Percentiles rank a stretch among this genome's conserved stretches.
Evolutionary conservation across 2,329 filamentous ascomycete genomes (phyloP).

Genomic region (Ceratocystis alfenasii): DNA sequence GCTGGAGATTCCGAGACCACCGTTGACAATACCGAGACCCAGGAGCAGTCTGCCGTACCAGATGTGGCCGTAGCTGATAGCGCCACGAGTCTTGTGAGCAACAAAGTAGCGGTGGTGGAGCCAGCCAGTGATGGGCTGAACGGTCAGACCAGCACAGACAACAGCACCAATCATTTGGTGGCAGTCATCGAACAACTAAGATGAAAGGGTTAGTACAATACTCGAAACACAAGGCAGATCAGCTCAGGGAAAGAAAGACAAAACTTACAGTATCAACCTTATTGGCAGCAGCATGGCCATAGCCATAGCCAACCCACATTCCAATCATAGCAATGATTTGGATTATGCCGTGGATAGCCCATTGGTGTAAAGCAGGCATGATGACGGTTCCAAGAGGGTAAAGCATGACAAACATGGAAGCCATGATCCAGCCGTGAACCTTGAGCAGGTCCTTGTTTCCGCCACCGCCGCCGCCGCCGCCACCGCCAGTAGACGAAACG

Average conservation of each 20-base stretch:
- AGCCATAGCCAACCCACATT: conserved; percentile 49
- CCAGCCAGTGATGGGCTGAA: conserved; percentile 48
- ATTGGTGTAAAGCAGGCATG: conserved; percentile 48
- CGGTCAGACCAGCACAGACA: conserved; percentile 40
- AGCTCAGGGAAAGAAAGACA: conserved; percentile 14
- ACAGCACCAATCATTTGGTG: conserved; percentile 48
- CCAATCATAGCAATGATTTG: conserved; percentile 43
- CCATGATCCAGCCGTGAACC: conserved; percentile 50
- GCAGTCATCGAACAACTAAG: conserved; percentile 34
- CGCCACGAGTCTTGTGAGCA: conserved; percentile 36
- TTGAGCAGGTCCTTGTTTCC: conserved; percentile 27
- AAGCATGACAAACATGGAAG: conserved; percentile 44
- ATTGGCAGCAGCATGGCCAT: conserved; percentile 41
- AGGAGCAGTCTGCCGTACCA: conserved; percentile 51
- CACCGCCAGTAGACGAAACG: conserved; percentile 7
- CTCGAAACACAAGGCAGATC: conserved; percentile 16
- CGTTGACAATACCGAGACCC: conserved; percentile 49
- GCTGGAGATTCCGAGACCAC: conserved; percentile 47
- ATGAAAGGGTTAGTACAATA: background rate
- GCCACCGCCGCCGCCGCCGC: conserved; percentile 24
- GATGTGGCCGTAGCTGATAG: conserved; percentile 46
- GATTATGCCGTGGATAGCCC: conserved; percentile 45
- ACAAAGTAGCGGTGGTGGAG: conserved; percentile 46
- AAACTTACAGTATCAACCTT: conserved; percentile 35
- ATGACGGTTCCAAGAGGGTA: conserved; percentile 50